Evolutionary conservation across 202 grass and related monocot species (phyloP), one percentile per base, ranked within the genome.

Genomic region (Miscanthus sacchariflorus): DNA sequence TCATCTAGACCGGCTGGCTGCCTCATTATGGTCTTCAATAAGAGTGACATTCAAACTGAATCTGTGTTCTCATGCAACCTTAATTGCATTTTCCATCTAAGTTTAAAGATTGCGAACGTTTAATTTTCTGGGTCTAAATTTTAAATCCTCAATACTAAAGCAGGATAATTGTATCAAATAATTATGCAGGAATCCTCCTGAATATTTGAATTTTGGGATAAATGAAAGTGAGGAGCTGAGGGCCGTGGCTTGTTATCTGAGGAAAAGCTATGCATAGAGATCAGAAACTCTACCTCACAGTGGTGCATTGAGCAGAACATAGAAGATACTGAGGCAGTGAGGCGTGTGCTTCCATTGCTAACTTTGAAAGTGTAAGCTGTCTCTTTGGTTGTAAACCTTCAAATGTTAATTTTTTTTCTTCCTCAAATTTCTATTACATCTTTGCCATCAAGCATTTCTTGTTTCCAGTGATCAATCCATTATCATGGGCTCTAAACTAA

Each of bases 21-120:
- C 92, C 85, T 98, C 74, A 76, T 95, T 83, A 93, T 95, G 96
- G 91, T 98, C 87, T 95, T 93, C 40, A 86, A 95, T 84, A 93
- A 95, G 92, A 96, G 25, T 87, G 92, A 96, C 90, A 91, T 56
- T 0, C 52, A 56, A 86, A 91, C 71, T 81, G 61, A 64, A 83
- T 39, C 46, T 68, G 75, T 74, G 27, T 70, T 78, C 24, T 79
- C 58, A 59, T 75, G 6, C 56, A 83, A 12, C 33, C 13, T 74
- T 40, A 15, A n/a, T 89, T 88, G 14, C 56, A 8, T 74, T 83
- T 6, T 68, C 12, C 19, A 18, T 56, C 27, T 46, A 23, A 23
- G 21, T 48, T 59, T 24, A 33, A 21, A 46, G 24, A 50, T 78
- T 64, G 44, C 68, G 17, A 56, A 64, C 30, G 4, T 18, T 71